phyloP scores from a whole-genome alignment of 2,329 filamentous ascomycete species.

The Hymenoscyphus salicellus region DNA sequence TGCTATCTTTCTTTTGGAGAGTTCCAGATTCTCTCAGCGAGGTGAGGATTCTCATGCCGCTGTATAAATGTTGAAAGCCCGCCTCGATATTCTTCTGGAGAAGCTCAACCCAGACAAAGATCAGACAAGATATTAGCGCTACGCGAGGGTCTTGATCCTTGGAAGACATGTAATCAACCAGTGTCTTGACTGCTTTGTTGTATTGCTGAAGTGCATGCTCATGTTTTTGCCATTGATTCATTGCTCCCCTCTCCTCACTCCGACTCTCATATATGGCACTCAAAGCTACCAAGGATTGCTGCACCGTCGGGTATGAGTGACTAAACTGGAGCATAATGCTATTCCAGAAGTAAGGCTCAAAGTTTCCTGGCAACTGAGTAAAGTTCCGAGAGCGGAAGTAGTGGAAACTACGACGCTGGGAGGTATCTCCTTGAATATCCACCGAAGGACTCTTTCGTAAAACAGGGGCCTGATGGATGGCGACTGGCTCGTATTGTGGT shows the following conservation, averaged over 20 bases:
- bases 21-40: neutral
- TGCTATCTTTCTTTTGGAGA: neutral
- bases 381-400: slow-evolving; percentile 23
- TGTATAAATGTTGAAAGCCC: slow-evolving; percentile 16
- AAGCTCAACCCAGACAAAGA: slow-evolving; percentile 24
- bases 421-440: slow-evolving; percentile 10
- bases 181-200: slow-evolving; percentile 14
- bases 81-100: slow-evolving; percentile 15
- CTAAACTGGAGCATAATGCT: slow-evolving; percentile 16
- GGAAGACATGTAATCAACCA: slow-evolving; percentile 12
- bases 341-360: slow-evolving; percentile 22
- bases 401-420: slow-evolving; percentile 24
- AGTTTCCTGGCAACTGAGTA: slow-evolving; percentile 21
- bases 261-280: slow-evolving; percentile 17
- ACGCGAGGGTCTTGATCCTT: slow-evolving; percentile 12
- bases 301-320: slow-evolving; percentile 14
- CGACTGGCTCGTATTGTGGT: neutral
- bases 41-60: slow-evolving; percentile 15
- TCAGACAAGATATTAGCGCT: slow-evolving; percentile 16
- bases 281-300: slow-evolving; percentile 16
- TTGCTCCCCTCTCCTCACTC: neutral
- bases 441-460: slow-evolving; percentile 3
- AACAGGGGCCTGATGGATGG: neutral
- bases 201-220: slow-evolving; percentile 14
- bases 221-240: slow-evolving; percentile 31